Evolutionary conservation across 2,329 filamentous ascomycete genomes (phyloP), one percentile per base, ranked within the genome.

Genomic region (Polytolypa hystricis): DNA sequence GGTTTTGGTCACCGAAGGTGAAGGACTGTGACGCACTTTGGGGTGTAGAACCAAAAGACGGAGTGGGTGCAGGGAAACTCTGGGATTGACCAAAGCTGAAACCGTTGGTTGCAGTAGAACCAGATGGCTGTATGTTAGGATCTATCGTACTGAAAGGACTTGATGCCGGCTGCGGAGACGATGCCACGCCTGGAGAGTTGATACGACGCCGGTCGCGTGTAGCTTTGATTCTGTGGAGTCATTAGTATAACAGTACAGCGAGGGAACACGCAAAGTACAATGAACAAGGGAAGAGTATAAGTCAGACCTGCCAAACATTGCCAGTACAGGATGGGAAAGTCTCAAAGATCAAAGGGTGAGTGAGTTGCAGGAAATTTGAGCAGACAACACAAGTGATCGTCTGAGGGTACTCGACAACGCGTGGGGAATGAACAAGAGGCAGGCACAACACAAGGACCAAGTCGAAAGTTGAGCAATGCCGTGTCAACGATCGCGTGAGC

Each of bases 21-120:
- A 57, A 48, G 12, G 53, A 50, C 18, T 52, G 45, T 8, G 46
- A 39, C 21, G 50, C 47, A 43, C 50, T 56, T 19, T 50, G 44
- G 18, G 37, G 41, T 15, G 45, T 40, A 35, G 47, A 47, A 25
- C 42, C 47, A 19, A 48, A 35, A 31, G 33, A 44, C 37, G 50
- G 41, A 30, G 39, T 44, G 15, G 51, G 47, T 37, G 50, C 52
- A 30, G 51, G 52, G 33, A 60, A 60, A 37, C 52, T 57, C 38
- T 57, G 57, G 29, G 53, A 54, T 41, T 58, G 53, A n/a, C 54
- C 53, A 41, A 60, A 60, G 18, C 44, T 37, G 30, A 58, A 56
- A 5, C 54, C 50, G 40, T 55, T 57, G n/a, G 52, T 40, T 16
- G 27, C 11, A 16, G 33, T 12, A 5, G 45, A 35, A 21, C 46